Percentiles rank a stretch among this genome's conserved stretches.
Conservation (phyloP, 345 rosid genomes). For the Populus tremula region DNA sequence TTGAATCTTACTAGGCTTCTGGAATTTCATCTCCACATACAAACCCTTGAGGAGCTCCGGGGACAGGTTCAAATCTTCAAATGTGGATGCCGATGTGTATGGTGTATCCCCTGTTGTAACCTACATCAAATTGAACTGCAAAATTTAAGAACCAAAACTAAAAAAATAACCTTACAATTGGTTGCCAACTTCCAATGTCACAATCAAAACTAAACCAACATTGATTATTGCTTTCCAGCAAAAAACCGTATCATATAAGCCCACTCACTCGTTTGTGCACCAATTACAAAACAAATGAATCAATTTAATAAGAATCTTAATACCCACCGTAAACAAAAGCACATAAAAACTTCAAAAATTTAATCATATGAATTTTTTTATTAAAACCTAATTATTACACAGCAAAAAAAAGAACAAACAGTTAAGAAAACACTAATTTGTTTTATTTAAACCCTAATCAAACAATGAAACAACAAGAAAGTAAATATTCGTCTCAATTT, state of each 20-base stretch:
- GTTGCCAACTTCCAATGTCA: too few species aligned
- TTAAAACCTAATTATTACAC: not conserved
- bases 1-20: conserved; percentile 95
- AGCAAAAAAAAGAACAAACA: not conserved
- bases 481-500: too few species aligned
- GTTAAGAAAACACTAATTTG: too few species aligned
- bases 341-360: too few species aligned
- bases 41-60: conserved; percentile 81
- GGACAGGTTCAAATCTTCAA: conserved; percentile 78
- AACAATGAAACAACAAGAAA: not conserved
- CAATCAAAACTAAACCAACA: not conserved
- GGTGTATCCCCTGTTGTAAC: conserved; percentile 79
- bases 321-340: not conserved
- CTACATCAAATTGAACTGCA: conserved; percentile 28
- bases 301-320: conserved; percentile 3
- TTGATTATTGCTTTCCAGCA: not conserved
- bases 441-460: too few species aligned
- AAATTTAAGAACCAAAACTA: not conserved
- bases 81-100: conserved; percentile 67
- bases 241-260: not conserved
- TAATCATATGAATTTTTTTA: too few species aligned
- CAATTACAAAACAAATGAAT: not conserved
- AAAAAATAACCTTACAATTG: too few species aligned
- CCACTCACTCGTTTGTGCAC: too few species aligned
- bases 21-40: conserved; percentile 87